phyloP scores from a whole-genome alignment of 768 basidiomycete genomes.

The Paxillus rubicundulus region DNA sequence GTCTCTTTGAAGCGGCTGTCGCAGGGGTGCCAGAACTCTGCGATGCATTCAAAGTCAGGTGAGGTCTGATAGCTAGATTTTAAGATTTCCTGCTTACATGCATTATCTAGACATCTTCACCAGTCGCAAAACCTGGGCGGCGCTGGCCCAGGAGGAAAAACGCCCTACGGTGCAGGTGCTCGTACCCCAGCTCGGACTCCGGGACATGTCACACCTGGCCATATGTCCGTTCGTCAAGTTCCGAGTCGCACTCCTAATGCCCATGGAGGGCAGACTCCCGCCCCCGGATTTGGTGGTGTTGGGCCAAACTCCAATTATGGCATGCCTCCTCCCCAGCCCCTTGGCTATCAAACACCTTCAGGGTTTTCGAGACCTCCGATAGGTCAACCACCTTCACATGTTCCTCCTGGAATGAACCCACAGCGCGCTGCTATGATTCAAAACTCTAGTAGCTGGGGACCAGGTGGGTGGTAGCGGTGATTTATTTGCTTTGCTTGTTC shows the following conservation, averaged over 20 bases:
- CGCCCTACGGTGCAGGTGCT: slow-evolving; percentile 72
- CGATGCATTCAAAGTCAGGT: slow-evolving; percentile 95
- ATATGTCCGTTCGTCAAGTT: slow-evolving; percentile 68
- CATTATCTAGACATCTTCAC: slow-evolving; percentile 59
- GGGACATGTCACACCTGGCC: slow-evolving; percentile 78
- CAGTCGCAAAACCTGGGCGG: slow-evolving; percentile 66
- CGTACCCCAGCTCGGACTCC: slow-evolving; percentile 75
- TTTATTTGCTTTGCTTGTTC: slow-evolving; percentile 17
- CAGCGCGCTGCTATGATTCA: slow-evolving; percentile 67
- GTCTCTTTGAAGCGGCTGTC: slow-evolving; percentile 86
- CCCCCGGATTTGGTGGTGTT: slow-evolving; percentile 28
- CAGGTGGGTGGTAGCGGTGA: slow-evolving; percentile 32
- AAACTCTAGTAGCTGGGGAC: slow-evolving; percentile 38
- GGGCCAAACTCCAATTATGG: slow-evolving; percentile 28
- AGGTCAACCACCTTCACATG: slow-evolving; percentile 41
- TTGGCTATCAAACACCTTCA: slow-evolving; percentile 41
- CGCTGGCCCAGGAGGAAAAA: slow-evolving; percentile 62
- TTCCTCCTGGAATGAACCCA: slow-evolving; percentile 64
- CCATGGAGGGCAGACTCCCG: slow-evolving; percentile 50
- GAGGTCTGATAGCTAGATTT: slow-evolving; percentile 14
- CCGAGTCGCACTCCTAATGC: slow-evolving; percentile 77
- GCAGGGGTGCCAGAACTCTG: slow-evolving; percentile 91
- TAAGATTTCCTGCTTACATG: slow-evolving; percentile 7
- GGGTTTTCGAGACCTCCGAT: slow-evolving; percentile 39
- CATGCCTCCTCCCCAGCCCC: slow-evolving; percentile 32